A percentile compares a stretch with the other conserved stretches of the same genome.
Conservation (phyloP, 306 rosid genomes). For the Herpetospermum pedunculosum region DNA sequence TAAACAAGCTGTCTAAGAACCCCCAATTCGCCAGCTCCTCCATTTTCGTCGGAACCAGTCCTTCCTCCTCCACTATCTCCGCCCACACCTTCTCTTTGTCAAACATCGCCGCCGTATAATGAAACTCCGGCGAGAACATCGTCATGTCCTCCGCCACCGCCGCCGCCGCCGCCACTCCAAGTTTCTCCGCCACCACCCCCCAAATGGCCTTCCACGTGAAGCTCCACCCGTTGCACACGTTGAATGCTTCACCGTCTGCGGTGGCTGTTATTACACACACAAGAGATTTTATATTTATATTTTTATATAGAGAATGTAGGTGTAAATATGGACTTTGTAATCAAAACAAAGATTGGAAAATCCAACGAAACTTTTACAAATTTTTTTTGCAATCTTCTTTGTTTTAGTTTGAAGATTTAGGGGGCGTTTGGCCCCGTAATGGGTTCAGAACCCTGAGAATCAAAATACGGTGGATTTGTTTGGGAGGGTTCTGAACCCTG, state of each 20-base stretch:
- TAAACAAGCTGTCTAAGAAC: slow-evolving; percentile 57
- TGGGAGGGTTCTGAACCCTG: no score
- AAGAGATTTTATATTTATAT: no score
- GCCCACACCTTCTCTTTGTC: slow-evolving; percentile 59
- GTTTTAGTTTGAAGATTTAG: no score
- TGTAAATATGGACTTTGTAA: no score
- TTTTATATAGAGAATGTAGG: no score
- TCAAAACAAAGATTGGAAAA: no score
- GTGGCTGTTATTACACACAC: neutral
- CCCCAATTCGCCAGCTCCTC: slow-evolving; percentile 74
- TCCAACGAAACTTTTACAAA: no score
- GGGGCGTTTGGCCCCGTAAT: no score
- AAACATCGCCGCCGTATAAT: slow-evolving; percentile 44
- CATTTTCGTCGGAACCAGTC: slow-evolving; percentile 44
- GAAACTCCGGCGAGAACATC: slow-evolving; percentile 34
- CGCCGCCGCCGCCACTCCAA: slow-evolving; percentile 30
- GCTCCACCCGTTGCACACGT: slow-evolving; percentile 53
- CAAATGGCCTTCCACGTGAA: slow-evolving; percentile 84
- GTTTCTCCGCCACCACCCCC: slow-evolving; percentile 43
- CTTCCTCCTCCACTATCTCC: slow-evolving; percentile 62
- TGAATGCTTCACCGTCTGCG: slow-evolving; percentile 43
- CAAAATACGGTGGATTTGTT: no score
- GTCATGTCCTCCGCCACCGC: slow-evolving; percentile 14
- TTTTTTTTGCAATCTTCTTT: no score
- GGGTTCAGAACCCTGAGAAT: no score